Evolutionary conservation across 805 yeast genomes (phyloP), one percentile per base, ranked within the genome.

Genomic region (Schwanniomyces pseudopolymorphus): DNA sequence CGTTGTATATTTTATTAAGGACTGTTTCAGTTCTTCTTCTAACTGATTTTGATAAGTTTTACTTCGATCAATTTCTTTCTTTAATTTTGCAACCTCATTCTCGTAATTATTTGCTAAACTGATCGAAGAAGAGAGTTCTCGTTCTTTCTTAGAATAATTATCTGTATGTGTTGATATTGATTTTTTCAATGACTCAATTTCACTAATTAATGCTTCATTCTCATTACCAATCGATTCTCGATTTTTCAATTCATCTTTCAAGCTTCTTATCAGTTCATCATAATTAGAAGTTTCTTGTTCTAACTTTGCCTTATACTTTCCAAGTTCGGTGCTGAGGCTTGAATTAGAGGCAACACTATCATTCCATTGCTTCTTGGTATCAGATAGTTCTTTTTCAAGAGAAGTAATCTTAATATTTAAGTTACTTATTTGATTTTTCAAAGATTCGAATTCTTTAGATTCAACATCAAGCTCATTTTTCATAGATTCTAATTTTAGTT

Each of bases 371-470:
- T 13, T 10, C 9, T n/a, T 36, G 5, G 17, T 36, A 13, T 36
- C 16, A 9, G 14, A 5, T 19, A 36, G 11, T 36, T 36, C 24
- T 7, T 36, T n/a, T 21, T 36, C 39, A 5, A 36, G 10, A 1
- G 10, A 31, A 14, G 20, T 7, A 14, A 31, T 16, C 35, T 14
- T 31, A 2, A 2, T 14, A 16, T 31, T 31, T 10, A 31, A 31
- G 7, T 16, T n/a, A 7, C 16, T 17, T 7, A 31, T 31, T 14
- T 31, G 5, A 45, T 42, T 11, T 52, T 53, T 26, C 52, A 26
- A 47, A 53, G 36, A 40, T 45, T 25, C 57, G 39, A 1, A 50
- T 35, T 33, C 26, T 43, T 14, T 14, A 10, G 39, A 19, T 17
- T 20, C 20, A 7, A 4, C 4, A 8, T 20, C 14, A 4, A 13